phyloP scores from a whole-genome alignment of 2,329 filamentous ascomycete species.

The Phialophora macrospora region DNA sequence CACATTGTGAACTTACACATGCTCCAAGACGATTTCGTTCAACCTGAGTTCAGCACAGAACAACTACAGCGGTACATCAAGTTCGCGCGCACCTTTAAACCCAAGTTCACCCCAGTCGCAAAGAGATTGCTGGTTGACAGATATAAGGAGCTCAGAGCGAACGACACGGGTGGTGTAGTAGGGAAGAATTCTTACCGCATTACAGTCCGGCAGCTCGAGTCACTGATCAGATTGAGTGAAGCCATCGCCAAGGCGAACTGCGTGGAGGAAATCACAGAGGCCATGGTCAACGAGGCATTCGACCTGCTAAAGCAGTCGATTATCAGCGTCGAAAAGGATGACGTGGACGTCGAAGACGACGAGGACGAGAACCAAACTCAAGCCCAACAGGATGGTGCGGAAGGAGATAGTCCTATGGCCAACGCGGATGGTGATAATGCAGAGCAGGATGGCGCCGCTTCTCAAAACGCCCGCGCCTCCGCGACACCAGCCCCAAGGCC shows the following conservation, averaged over 20 bases:
- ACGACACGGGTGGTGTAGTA: constrained; percentile 89
- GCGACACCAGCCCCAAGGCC: constrained; percentile 49
- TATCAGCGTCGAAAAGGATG: constrained; percentile 96
- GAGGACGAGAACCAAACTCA: constrained; percentile 61
- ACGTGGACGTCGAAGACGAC: constrained; percentile 89
- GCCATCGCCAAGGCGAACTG: constrained; percentile 99
- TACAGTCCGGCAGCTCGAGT: constrained; percentile 93
- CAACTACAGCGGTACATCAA: constrained; percentile 96
- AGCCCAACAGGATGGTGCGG: constrained; percentile 45
- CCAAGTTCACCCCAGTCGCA: constrained; percentile 86
- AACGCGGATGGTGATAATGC: constrained; percentile 56
- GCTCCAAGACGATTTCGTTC: constrained; percentile 85
- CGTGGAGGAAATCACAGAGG: constrained; percentile 81
- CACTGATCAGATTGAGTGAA: constrained; percentile 91
- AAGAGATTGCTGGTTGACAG: constrained; percentile 83
- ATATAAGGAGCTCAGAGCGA: constrained; percentile 92
- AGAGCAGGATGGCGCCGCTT: constrained; percentile 44
- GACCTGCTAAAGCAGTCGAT: constrained; percentile 91
- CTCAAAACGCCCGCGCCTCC: constrained; percentile 42
- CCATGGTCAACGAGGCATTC: constrained; percentile 90
- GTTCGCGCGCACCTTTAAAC: constrained; percentile 92
- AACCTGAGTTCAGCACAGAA: constrained; percentile 94
- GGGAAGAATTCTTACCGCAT: constrained; percentile 97
- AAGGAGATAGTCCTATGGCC: constrained; percentile 60
- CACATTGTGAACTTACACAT: constrained; percentile 96